Conservation (phyloP, 2,329 filamentous ascomycete species). For the Epicoccum sorghinum region DNA sequence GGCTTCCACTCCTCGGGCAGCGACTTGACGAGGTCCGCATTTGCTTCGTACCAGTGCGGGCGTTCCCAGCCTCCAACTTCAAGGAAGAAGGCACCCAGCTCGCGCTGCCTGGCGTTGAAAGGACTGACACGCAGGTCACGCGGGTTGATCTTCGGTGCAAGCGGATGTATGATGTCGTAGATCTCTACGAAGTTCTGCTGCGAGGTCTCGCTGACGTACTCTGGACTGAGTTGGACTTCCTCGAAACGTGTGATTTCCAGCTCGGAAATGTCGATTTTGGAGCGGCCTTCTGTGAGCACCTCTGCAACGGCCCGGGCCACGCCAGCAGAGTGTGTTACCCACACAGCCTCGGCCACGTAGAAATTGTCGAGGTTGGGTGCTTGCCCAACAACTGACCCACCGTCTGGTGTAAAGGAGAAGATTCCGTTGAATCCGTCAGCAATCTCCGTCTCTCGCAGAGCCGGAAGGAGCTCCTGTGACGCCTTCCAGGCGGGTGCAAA, state of each 20-base stretch:
- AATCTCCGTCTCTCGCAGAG: slow-evolving; percentile 58
- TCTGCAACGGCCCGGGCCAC: slow-evolving; percentile 67
- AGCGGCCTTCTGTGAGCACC: slow-evolving; percentile 62
- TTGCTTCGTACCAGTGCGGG: slow-evolving; percentile 67
- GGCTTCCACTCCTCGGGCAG: slow-evolving; percentile 63
- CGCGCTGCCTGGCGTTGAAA: slow-evolving; percentile 60
- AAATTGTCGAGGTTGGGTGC: slow-evolving; percentile 66
- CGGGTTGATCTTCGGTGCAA: slow-evolving; percentile 63
- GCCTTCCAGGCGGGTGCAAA: slow-evolving; percentile 67
- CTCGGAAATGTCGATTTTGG: slow-evolving; percentile 62
- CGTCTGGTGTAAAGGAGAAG: slow-evolving; percentile 70
- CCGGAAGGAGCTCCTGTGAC: slow-evolving; percentile 61
- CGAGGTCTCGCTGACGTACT: slow-evolving; percentile 65
- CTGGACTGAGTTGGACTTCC: slow-evolving; percentile 61
- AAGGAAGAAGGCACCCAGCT: slow-evolving; percentile 65
- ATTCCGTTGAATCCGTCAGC: slow-evolving; percentile 69
- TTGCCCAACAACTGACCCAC: slow-evolving; percentile 64
- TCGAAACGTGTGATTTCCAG: slow-evolving; percentile 68
- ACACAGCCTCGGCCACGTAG: slow-evolving; percentile 69
- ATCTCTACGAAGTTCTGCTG: slow-evolving; percentile 68
- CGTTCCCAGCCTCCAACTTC: slow-evolving; percentile 67
- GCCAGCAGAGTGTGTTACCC: slow-evolving; percentile 70
- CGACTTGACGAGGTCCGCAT: slow-evolving; percentile 57
- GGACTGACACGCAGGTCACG: slow-evolving; percentile 65
- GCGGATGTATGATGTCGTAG: slow-evolving; percentile 68